Base-by-base conservation (phyloP, 176 grass and related monocot genomes). In the Oryza meyeriana region DNA sequence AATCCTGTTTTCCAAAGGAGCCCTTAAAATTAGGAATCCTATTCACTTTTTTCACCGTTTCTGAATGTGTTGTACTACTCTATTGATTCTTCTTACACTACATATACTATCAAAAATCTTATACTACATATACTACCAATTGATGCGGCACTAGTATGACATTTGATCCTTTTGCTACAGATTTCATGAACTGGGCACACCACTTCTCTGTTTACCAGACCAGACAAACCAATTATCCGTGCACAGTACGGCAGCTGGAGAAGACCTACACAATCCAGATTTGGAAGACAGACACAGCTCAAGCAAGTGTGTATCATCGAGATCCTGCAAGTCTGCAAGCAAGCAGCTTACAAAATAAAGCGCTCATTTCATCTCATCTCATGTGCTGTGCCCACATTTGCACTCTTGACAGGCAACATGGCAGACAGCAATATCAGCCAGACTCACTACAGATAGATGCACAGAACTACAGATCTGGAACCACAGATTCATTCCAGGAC, bases 401-500 rank as follows among this genome's bases (percentile, higher is more conserved):
- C 39, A 74, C 18, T 8, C 44, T 35, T 29, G 42, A 12, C 40
- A 75, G 61, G 71, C 61, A 85, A 63, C 66, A 64, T 48, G 78
- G 45, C 78, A 57, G 78, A 35, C 64, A 80, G 34, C 50, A 55
- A 55, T 4, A 57, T 72, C 66, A 30, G 9, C 76, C n/a, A 64
- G 79, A 28, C 39, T 11, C 50, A 55, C 18, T 55, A 65, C 55
- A 72, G n/a, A n/a, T n/a, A n/a, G n/a, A n/a, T n/a, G n/a, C n/a
- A n/a, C n/a, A n/a, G n/a, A n/a, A n/a, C n/a, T n/a, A n/a, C n/a
- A n/a, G n/a, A n/a, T n/a, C n/a, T n/a, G n/a, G n/a, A n/a, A n/a
- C n/a, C n/a, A 45, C 33, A 64, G 22, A 85, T 25, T 18, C 48
- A 22, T 22, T 25, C 52, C 66, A 85, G 66, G 50, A 83, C 52